Percentiles rank a stretch among this genome's conserved stretches.
Evolutionary conservation across 768 basidiomycete species (phyloP).

Genomic region (Melanogaster broomeanus): DNA sequence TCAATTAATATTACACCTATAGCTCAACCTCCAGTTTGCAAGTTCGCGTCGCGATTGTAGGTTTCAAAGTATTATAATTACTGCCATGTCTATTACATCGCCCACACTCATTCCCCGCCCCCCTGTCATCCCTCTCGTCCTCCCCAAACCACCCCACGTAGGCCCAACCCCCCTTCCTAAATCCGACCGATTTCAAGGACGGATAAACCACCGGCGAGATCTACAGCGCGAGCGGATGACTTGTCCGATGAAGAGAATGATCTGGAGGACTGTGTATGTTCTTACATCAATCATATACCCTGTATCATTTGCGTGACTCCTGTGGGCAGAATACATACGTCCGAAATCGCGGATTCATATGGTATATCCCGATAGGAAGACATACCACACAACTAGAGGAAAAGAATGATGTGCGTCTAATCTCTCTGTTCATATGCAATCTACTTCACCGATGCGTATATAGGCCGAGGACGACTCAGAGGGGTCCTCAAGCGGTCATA

Average conservation of each 20-base stretch:
- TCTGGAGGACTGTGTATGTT: conserved; percentile 70
- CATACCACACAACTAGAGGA: conserved; percentile 76
- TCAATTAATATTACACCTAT: too few relatives aligned
- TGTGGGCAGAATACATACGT: conserved; percentile 53
- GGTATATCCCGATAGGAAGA: conserved; percentile 73
- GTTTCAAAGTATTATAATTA: not conserved
- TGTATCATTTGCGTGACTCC: not conserved
- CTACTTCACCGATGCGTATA: not conserved
- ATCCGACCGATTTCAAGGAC: conserved; percentile 49
- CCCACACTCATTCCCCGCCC: conserved; percentile 74
- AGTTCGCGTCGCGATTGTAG: too few relatives aligned
- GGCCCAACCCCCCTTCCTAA: conserved; percentile 61
- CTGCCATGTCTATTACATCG: conserved; percentile 52
- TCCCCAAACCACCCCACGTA: conserved; percentile 66
- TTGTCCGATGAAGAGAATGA: conserved; percentile 84
- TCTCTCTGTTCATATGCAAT: not conserved
- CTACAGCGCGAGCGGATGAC: conserved; percentile 79
- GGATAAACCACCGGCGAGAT: conserved; percentile 65
- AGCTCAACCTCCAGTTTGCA: too few relatives aligned
- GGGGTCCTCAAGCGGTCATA: conserved; percentile 32
- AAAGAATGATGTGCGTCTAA: conserved; percentile 70
- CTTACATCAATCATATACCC: not conserved
- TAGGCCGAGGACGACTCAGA: conserved; percentile 40
- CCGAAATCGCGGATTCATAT: conserved; percentile 65
- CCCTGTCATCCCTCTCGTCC: conserved; percentile 61